Evolutionary conservation across 495 filamentous ascomycete genomes (phyloP).

Genomic region (Daldinia bambusicola): DNA sequence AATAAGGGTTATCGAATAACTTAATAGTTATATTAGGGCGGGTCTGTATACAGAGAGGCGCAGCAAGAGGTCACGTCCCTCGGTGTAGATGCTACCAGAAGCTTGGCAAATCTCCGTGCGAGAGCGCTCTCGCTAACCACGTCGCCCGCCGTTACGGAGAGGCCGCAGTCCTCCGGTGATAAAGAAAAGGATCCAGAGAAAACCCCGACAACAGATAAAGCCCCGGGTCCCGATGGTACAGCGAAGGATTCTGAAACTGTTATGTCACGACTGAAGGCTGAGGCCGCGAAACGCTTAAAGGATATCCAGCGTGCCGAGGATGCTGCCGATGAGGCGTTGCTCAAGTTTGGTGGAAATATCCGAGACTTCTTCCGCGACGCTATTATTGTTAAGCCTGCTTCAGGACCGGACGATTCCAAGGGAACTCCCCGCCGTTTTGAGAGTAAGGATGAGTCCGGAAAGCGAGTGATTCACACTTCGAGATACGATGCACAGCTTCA

Average conservation of each 20-base stretch:
- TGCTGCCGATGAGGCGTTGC: conserved; percentile 94
- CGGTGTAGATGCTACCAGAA: conserved; percentile 82
- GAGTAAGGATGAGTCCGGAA: conserved; percentile 89
- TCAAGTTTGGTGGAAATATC: conserved; percentile 92
- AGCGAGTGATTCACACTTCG: conserved; percentile 90
- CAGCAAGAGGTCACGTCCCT: conserved; percentile 81
- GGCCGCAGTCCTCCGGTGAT: conserved; percentile 33
- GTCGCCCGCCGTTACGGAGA: conserved; percentile 34
- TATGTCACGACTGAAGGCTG: conserved; percentile 81
- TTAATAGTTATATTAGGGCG: conserved; percentile 66
- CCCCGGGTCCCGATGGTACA: conserved; percentile 61
- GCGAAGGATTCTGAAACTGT: conserved; percentile 76
- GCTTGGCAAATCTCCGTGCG: conserved; percentile 80
- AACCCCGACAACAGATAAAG: conserved; percentile 55
- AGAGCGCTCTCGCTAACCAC: conserved; percentile 75
- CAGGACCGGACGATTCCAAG: conserved; percentile 47
- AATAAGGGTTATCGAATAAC: conserved; percentile 19
- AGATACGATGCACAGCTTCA: conserved; percentile 96
- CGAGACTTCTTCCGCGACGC: conserved; percentile 91
- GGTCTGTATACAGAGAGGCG: conserved; percentile 85
- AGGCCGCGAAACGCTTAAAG: conserved; percentile 85
- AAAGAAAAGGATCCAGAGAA: conserved; percentile 54
- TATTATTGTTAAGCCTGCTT: conserved; percentile 79
- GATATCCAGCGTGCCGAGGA: conserved; percentile 95
- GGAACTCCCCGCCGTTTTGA: conserved; percentile 78